phyloP scores from a whole-genome alignment of 1,284 basidiomycete species.

The Fistulina hepatica region DNA sequence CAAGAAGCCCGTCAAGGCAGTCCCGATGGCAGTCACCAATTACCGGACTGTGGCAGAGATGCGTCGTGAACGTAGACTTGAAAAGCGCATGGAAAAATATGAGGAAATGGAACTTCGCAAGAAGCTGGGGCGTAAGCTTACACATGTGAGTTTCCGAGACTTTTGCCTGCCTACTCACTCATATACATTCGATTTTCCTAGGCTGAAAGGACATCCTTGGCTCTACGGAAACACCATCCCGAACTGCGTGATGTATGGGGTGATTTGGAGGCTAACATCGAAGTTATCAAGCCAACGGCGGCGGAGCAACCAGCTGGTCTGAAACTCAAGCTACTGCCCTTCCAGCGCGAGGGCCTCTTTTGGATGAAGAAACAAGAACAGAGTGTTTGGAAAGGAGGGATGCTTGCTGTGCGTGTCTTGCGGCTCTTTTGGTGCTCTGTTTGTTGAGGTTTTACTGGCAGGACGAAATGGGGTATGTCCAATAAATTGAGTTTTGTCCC shows the following conservation, averaged over 20 bases:
- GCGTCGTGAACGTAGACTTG: slow-evolving; percentile 11
- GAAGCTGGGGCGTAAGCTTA: slow-evolving; percentile 61
- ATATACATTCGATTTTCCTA: slow-evolving; percentile 21
- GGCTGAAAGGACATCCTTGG: slow-evolving; percentile 69
- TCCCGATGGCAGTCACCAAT: not conserved
- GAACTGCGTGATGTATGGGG: slow-evolving; percentile 87
- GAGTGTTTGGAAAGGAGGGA: slow-evolving; percentile 81
- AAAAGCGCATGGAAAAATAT: slow-evolving; percentile 19
- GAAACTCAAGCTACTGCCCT: slow-evolving; percentile 63
- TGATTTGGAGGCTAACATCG: slow-evolving; percentile 60
- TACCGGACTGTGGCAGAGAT: slow-evolving; percentile 29
- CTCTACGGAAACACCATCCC: slow-evolving; percentile 54
- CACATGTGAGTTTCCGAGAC: slow-evolving; percentile 35
- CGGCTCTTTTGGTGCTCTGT: not conserved
- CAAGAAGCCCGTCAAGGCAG: not conserved
- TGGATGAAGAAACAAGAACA: slow-evolving; percentile 97
- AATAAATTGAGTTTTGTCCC: not conserved
- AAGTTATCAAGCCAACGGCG: slow-evolving; percentile 51
- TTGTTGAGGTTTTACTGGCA: slow-evolving; percentile 21
- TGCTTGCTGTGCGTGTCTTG: slow-evolving; percentile 66
- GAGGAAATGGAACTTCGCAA: slow-evolving; percentile 26
- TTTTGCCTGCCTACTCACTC: not conserved
- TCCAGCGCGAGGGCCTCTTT: slow-evolving; percentile 86
- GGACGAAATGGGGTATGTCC: slow-evolving; percentile 81
- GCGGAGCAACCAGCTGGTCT: slow-evolving; percentile 75